These are phyloP conservation scores for Periconia sp. DNA, from an alignment of 2,329 filamentous ascomycete genomes.

Conservation along the genomic window DNA sequence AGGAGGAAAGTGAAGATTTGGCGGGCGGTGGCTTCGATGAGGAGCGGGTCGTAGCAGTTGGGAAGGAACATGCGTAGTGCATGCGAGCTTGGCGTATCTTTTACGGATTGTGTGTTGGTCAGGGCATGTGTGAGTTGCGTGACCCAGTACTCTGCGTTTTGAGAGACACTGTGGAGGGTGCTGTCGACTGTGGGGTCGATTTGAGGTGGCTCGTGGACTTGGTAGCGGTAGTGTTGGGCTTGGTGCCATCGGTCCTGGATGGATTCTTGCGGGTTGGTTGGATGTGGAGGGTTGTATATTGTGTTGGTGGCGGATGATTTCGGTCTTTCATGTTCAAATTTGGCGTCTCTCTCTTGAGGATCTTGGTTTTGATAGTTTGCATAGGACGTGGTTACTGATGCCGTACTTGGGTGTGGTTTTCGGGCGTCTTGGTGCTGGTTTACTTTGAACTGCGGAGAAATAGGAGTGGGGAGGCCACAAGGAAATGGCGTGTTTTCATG, in stretches of 20 bases:
- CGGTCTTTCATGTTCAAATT: not conserved
- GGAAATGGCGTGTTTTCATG: too few species aligned
- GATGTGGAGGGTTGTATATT: not conserved
- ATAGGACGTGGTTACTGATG: not conserved
- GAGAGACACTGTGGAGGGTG: conserved; percentile 9
- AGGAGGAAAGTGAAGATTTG: conserved; percentile 11
- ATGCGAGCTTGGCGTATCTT: conserved; percentile 10
- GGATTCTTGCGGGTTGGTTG: not conserved
- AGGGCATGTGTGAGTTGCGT: conserved; percentile 8
- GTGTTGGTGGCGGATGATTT: not conserved
- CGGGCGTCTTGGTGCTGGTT: too few species aligned
- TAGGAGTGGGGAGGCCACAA: too few species aligned
- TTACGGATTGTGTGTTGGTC: conserved; percentile 10
- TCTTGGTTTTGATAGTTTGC: not conserved
- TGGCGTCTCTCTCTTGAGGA: not conserved
- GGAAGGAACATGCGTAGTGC: conserved; percentile 13
- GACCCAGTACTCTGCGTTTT: conserved; percentile 15
- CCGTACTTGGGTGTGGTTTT: too few species aligned
- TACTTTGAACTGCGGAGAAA: too few species aligned
- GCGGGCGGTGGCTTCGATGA: conserved; percentile 12
- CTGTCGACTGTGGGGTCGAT: conserved; percentile 6
- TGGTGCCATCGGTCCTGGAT: conserved; percentile 7
- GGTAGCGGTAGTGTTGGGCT: conserved; percentile 11
- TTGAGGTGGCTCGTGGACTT: conserved; percentile 12
- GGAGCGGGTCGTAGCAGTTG: conserved; percentile 1